phyloP scores from a whole-genome alignment of 768 basidiomycete species.

The Lactifluus volemus region DNA sequence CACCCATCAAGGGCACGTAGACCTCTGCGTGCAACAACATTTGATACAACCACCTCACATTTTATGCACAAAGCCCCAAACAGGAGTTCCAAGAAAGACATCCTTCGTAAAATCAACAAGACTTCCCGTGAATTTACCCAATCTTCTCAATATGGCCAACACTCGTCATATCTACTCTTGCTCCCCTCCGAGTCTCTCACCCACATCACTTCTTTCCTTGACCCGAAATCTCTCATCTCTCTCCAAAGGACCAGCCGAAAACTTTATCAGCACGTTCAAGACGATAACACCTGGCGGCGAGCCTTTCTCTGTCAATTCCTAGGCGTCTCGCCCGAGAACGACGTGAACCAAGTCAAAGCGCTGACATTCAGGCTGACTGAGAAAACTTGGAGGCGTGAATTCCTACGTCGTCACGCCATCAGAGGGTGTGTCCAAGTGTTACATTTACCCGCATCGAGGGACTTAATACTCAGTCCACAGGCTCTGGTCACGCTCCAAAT shows the following conservation, averaged over 20 bases:
- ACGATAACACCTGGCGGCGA: slow-evolving; percentile 73
- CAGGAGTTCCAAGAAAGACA: slow-evolving; percentile 34
- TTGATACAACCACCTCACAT: slow-evolving; percentile 22
- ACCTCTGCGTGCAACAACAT: slow-evolving; percentile 1
- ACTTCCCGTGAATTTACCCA: slow-evolving; percentile 22
- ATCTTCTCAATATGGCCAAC: slow-evolving; percentile 29
- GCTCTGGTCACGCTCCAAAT: slow-evolving; percentile 61
- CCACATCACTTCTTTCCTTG: slow-evolving; percentile 65
- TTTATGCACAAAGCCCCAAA: slow-evolving; percentile 63
- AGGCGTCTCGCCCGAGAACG: slow-evolving; percentile 55
- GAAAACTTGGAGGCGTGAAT: slow-evolving; percentile 63
- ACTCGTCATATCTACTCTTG: slow-evolving; percentile 22
- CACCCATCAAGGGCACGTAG: slow-evolving; percentile 1
- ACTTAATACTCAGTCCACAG: slow-evolving; percentile 30
- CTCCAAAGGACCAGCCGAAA: slow-evolving; percentile 45
- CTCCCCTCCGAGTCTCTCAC: slow-evolving; percentile 68
- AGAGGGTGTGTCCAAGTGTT: slow-evolving; percentile 34
- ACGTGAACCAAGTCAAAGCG: slow-evolving; percentile 34
- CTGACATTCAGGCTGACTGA: slow-evolving; percentile 49
- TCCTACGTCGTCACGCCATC: slow-evolving; percentile 46
- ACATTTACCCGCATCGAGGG: not conserved
- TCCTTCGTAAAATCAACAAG: slow-evolving; percentile 26
- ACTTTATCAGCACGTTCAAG: slow-evolving; percentile 57
- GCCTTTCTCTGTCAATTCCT: slow-evolving; percentile 66
- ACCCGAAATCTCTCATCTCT: slow-evolving; percentile 50